Percentiles rank a stretch among this genome's conserved stretches.
Evolutionary conservation across 495 filamentous ascomycete genomes (phyloP).

Genomic region (Annulohypoxylon nitens): DNA sequence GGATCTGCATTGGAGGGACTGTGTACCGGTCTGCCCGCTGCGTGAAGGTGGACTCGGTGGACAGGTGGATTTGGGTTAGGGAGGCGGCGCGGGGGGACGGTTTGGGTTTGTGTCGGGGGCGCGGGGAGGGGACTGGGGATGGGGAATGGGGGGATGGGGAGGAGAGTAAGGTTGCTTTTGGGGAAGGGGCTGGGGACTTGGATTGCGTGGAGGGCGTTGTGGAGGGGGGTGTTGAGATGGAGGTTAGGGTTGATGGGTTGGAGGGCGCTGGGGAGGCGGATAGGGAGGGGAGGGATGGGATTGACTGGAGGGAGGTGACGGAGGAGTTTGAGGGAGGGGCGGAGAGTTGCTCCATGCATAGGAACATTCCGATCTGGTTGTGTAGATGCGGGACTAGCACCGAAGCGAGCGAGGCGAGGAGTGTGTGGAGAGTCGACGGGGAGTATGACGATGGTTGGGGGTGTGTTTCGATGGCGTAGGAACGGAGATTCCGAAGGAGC

Average conservation of each 20-base stretch:
- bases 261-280: neutral
- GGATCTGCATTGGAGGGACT: constrained; percentile 41
- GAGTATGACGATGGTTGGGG: constrained; percentile 31
- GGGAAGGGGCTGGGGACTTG: neutral
- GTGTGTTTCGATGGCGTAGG: constrained; percentile 27
- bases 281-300: neutral
- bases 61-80: constrained; percentile 32
- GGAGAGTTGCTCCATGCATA: constrained; percentile 46
- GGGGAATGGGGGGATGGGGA: neutral
- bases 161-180: neutral
- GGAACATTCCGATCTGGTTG: constrained; percentile 34
- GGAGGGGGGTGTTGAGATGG: neutral
- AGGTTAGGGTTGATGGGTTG: neutral
- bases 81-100: constrained; percentile 12
- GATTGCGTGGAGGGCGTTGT: neutral
- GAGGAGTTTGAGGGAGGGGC: constrained; percentile 13
- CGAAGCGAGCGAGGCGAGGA: constrained; percentile 31
- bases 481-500: constrained; percentile 24
- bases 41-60: constrained; percentile 25
- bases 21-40: constrained; percentile 34
- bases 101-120: neutral
- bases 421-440: constrained; percentile 11
- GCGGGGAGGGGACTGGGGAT: neutral
- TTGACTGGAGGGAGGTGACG: neutral
- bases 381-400: constrained; percentile 47